Evolutionary conservation across 495 filamentous ascomycete genomes (phyloP), one percentile per base, ranked within the genome.

Genomic region (Viridothelium virens): DNA sequence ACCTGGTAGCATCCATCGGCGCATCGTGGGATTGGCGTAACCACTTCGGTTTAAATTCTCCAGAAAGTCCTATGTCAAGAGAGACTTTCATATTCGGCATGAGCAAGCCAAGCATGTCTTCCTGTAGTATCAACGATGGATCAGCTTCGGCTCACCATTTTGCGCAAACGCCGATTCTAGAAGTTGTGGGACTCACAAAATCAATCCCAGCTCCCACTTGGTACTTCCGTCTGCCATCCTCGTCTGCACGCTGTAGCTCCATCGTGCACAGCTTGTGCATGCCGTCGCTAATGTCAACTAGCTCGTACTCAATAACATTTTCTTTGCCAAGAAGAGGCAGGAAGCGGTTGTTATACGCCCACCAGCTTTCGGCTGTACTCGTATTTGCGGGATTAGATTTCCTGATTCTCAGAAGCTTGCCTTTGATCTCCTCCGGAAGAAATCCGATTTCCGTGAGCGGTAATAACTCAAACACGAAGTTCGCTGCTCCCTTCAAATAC

Each of bases 1-100:
- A 98, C 34, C 92, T 81, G 31, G 72, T 82, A 16, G 89, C 82
- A 4, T 76, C 69, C 0, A 70, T 5, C 1, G 91, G 92, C 0
- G 92, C 92, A 34, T 84, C 85, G 1, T 89, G 91, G 0, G 90
- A 94, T 69, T 93, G 92, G 5, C 81, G 73, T 1, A 97, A 84
- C 94, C 94, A 98, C 75, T 98, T 98, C 5, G 93, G 91, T 72
- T 98, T 98, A 70, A 97, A 86, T 74, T 98, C 90, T 33, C n/a
- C 39, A 56, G 70, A 38, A 44, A 66, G 64, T 11, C 69, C 71
- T n/a, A 78, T 74, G 31, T 33, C 48, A 11, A 71, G 71, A 37
- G 67, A 71, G 4, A 81, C 75, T 0, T 84, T 86, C 92, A 97
- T 96, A 70, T 96, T 89, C 44, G 86, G 87, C 44, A 97, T 80